These are phyloP conservation scores for Mycoemilia scoparia DNA, from an alignment of 192 early-diverging fungal species.

Conservation along the genomic window DNA sequence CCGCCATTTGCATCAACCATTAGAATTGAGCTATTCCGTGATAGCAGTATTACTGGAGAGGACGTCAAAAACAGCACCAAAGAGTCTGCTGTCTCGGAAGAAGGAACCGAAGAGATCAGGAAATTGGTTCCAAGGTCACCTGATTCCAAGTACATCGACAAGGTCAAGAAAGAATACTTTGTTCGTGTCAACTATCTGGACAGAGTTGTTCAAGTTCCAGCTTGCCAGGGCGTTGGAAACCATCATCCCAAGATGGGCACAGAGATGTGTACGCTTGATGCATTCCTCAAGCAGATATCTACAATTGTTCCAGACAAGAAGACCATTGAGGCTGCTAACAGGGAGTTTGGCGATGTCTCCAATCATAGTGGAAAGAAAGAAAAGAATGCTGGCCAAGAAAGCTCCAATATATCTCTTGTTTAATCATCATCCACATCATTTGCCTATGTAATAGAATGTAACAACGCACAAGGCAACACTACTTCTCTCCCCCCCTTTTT, in stretches of 20 bases:
- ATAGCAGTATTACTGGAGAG: conserved; percentile 10
- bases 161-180: conserved; percentile 20
- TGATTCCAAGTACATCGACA: conserved; percentile 14
- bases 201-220: conserved; percentile 12
- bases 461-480: too few relatives aligned
- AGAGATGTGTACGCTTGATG: conserved; percentile 23
- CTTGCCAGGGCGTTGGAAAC: conserved; percentile 23
- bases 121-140: conserved; percentile 15
- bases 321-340: conserved; percentile 5
- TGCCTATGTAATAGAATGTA: too few relatives aligned
- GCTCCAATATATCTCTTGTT: too few relatives aligned
- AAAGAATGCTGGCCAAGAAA: too few relatives aligned
- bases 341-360: too few relatives aligned
- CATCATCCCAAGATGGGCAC: conserved; percentile 20
- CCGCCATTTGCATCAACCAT: conserved; percentile 18
- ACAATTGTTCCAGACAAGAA: conserved; percentile 13
- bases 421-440: too few relatives aligned
- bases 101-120: conserved; percentile 9
- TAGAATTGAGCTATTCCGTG: conserved; percentile 22
- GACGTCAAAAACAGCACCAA: conserved; percentile 14
- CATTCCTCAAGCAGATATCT: conserved; percentile 25
- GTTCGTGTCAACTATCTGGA: conserved; percentile 30
- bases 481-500: too few relatives aligned
- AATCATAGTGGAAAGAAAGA: too few relatives aligned
- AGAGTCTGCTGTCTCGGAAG: conserved; percentile 6